Base-by-base conservation (phyloP, 345 rosid species). In the Arabis alpina region DNA sequence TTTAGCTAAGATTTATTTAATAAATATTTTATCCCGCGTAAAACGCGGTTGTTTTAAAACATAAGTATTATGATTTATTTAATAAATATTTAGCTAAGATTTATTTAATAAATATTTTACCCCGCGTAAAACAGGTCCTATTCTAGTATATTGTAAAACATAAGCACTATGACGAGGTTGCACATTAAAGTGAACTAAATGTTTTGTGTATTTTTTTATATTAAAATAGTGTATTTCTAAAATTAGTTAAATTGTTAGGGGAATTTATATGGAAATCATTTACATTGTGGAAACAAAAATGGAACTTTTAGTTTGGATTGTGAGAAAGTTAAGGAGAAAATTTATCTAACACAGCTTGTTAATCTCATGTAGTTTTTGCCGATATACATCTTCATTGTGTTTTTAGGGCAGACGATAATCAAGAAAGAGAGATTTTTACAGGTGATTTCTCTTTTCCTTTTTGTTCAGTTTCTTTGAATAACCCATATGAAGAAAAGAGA, bases 311-410 rank as follows among this genome's bases (percentile, higher is more conserved):
- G 75, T 71, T 71, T 23, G 54, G 66, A 70, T 60, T 19, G 9
- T 53, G 68, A 71, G 75, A 71, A 23, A 71, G 43, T 32, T 23
- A 23, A 43, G 75, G 75, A 71, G 68, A 43, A 53, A 61, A 52
- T 10, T 71, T 71, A 52, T 71, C 68, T 61, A 61, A 61, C 40
- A 5, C 32, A 61, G 42, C 42, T 48, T 48, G 19, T 48, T 28
- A 12, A 12, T 70, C 56, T 25, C 47, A 58, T 56, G 13, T 27
- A 24, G 10, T 15, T 27, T 40, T 15, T 59, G 6, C 13, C 42
- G 0, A 37, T 54, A 24, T 14, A 58, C 59, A 70, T 51, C 6
- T 59, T 59, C 59, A 59, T 50, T 70, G 67, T 50, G 56, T 27
- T 50, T 19, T 36, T 37, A 37, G 41, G 34, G 44, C 15, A 53